A percentile compares a stretch with the other conserved stretches of the same genome.
These are phyloP conservation scores for Thelonectria blattea DNA, from an alignment of 2,329 filamentous ascomycete genomes.

Conservation along the genomic window DNA sequence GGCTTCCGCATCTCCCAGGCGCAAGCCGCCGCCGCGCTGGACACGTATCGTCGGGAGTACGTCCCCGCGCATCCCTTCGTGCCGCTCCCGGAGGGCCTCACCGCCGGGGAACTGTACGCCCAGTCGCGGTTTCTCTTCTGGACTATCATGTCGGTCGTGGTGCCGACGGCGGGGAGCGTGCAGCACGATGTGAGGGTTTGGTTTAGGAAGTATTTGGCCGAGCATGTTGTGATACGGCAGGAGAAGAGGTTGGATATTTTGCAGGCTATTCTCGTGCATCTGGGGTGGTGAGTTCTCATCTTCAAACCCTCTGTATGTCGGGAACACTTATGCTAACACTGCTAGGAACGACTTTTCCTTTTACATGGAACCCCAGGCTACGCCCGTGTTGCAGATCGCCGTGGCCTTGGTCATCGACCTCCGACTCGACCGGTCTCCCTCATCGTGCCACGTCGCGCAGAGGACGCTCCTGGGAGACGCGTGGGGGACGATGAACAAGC, in stretches of 20 bases:
- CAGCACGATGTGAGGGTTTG: conserved; percentile 44
- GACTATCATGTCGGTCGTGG: conserved; percentile 43
- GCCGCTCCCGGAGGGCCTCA: conserved; percentile 34
- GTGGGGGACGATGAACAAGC: conserved; percentile 31
- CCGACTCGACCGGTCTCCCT: conserved; percentile 42
- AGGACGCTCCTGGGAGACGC: conserved; percentile 44
- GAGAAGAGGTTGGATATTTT: conserved; percentile 46
- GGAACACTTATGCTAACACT: not conserved
- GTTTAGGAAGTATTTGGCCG: conserved; percentile 46
- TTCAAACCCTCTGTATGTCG: not conserved
- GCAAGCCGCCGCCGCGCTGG: conserved; percentile 43
- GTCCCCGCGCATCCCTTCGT: conserved; percentile 49
- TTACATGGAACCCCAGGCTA: conserved; percentile 45
- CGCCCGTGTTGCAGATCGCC: conserved; percentile 48
- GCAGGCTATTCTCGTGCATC: conserved; percentile 46
- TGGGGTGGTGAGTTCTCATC: conserved; percentile 46
- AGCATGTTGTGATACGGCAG: conserved; percentile 45
- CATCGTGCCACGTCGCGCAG: conserved; percentile 30
- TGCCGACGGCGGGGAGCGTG: conserved; percentile 40
- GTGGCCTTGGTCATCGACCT: conserved; percentile 47
- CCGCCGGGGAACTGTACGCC: conserved; percentile 41
- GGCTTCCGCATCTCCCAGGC: conserved; percentile 43
- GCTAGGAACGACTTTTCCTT: conserved; percentile 49
- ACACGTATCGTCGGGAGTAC: conserved; percentile 43
- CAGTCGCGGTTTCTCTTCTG: conserved; percentile 47